Evolutionary conservation across 1,139 yeast species (phyloP).

Genomic region (Magnusiomyces suaveolens): DNA sequence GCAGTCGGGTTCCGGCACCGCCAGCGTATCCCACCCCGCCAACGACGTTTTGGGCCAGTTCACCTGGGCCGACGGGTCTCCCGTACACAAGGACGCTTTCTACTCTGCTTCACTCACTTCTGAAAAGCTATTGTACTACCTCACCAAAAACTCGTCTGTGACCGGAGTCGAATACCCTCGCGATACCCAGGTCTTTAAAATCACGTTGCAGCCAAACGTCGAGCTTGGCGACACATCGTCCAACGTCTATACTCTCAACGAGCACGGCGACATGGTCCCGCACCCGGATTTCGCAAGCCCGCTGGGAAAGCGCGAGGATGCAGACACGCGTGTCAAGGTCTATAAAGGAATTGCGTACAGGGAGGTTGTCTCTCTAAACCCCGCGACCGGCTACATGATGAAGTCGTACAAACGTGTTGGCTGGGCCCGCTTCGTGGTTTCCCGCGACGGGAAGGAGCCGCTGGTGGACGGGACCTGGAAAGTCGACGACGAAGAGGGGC

Average conservation of each 20-base stretch:
- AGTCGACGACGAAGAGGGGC: constrained; percentile 28
- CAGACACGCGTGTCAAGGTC: constrained; percentile 8
- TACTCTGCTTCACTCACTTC: constrained; percentile 14
- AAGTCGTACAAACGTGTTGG: constrained; percentile 25
- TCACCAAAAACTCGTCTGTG: constrained; percentile 20
- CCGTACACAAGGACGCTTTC: constrained; percentile 1
- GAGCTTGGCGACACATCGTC: constrained; percentile 11
- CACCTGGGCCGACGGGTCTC: constrained; percentile 11
- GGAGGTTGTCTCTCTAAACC: constrained; percentile 17
- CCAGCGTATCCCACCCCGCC: neutral
- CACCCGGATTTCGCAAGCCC: constrained; percentile 19
- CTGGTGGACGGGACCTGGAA: constrained; percentile 29
- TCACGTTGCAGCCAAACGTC: constrained; percentile 24
- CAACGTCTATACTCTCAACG: constrained; percentile 17
- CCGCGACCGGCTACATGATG: constrained; percentile 18
- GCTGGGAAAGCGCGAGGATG: neutral
- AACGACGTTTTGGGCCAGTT: constrained; percentile 1
- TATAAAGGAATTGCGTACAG: constrained; percentile 28
- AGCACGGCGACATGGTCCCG: constrained; percentile 19
- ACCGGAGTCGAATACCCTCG: constrained; percentile 23
- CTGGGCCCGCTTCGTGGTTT: constrained; percentile 29
- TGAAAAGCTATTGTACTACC: constrained; percentile 22
- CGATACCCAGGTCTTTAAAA: constrained; percentile 22
- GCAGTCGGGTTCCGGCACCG: neutral
- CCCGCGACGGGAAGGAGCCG: constrained; percentile 14